Conservation (phyloP, 2,329 filamentous ascomycete genomes). For the Sarocladium brachiariae region DNA sequence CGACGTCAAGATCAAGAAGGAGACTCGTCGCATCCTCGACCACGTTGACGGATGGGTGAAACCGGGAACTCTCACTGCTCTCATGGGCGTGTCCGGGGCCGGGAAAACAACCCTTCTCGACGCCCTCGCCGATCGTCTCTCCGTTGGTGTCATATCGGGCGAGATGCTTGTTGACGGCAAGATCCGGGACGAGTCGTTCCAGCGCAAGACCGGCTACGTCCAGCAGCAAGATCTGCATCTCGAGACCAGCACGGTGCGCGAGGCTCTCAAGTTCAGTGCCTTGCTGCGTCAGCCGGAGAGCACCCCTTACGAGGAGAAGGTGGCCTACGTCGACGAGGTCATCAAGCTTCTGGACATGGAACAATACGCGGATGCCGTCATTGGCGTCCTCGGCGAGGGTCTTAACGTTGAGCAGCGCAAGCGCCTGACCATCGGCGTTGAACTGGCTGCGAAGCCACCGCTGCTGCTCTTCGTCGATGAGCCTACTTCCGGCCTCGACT, state of each 20-base stretch:
- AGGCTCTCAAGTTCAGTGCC: conserved; percentile 27
- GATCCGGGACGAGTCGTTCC: conserved; percentile 12
- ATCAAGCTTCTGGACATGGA: conserved; percentile 44
- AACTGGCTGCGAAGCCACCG: conserved; percentile 30
- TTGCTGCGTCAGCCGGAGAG: conserved; percentile 33
- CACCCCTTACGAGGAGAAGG: conserved; percentile 36
- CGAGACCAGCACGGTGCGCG: conserved; percentile 12
- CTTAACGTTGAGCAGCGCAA: conserved; percentile 40
- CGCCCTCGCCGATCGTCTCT: conserved; percentile 12
- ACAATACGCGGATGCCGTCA: conserved; percentile 45
- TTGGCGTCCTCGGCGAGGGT: conserved; percentile 30
- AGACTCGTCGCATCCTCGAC: conserved; percentile 66
- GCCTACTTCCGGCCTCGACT: conserved; percentile 44
- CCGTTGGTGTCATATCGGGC: conserved; percentile 13
- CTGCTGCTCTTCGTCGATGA: conserved; percentile 44
- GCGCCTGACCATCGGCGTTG: conserved; percentile 38
- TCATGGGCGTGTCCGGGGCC: conserved; percentile 55
- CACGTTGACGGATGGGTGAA: conserved; percentile 86
- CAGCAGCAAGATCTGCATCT: conserved; percentile 14
- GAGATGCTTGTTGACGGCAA: conserved; percentile 14
- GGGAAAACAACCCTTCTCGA: conserved; percentile 14
- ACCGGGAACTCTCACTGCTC: conserved; percentile 74
- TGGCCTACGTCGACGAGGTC: conserved; percentile 42
- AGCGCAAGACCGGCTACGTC: conserved; percentile 14
- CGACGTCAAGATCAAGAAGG: conserved; percentile 64